Conservation (phyloP, 768 basidiomycete species). For the Kwoniella pini region DNA sequence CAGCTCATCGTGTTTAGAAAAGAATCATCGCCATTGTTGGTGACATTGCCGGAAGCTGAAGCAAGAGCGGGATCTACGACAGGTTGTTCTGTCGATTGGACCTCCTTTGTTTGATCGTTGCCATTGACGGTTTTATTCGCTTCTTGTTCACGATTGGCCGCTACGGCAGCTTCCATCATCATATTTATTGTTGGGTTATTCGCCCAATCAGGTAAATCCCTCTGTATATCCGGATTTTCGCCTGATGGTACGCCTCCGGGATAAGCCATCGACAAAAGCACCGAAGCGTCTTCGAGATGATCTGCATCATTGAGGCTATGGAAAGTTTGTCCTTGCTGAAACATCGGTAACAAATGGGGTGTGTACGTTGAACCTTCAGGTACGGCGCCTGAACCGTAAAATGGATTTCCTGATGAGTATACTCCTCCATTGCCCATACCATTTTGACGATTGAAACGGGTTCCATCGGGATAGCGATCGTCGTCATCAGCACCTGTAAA, state of each 20-base stretch:
- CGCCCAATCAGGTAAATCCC: constrained; percentile 34
- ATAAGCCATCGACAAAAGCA: constrained; percentile 53
- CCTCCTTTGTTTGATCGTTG: neutral
- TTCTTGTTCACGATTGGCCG: constrained; percentile 16
- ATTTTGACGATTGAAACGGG: constrained; percentile 23
- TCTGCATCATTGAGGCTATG: constrained; percentile 34
- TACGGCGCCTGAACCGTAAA: constrained; percentile 16
- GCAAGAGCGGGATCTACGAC: constrained; percentile 18
- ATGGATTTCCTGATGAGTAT: constrained; percentile 22
- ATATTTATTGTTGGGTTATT: constrained; percentile 37
- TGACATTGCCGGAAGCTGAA: constrained; percentile 3
- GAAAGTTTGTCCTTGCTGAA: constrained; percentile 27
- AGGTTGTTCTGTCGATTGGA: neutral
- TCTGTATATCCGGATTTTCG: constrained; percentile 16
- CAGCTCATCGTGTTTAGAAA: constrained; percentile 45
- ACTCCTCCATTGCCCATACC: constrained; percentile 33
- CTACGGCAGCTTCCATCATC: constrained; percentile 37
- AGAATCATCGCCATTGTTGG: constrained; percentile 26
- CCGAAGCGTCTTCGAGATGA: constrained; percentile 53
- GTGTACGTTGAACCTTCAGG: constrained; percentile 33
- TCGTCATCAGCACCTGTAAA: constrained; percentile 19
- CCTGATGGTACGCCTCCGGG: constrained; percentile 26
- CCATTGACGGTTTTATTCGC: constrained; percentile 1
- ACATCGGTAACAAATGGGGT: constrained; percentile 45
- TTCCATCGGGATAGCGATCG: constrained; percentile 17